Conservation (phyloP, 129 eudicot species). For the Flaveria ramosissima region DNA sequence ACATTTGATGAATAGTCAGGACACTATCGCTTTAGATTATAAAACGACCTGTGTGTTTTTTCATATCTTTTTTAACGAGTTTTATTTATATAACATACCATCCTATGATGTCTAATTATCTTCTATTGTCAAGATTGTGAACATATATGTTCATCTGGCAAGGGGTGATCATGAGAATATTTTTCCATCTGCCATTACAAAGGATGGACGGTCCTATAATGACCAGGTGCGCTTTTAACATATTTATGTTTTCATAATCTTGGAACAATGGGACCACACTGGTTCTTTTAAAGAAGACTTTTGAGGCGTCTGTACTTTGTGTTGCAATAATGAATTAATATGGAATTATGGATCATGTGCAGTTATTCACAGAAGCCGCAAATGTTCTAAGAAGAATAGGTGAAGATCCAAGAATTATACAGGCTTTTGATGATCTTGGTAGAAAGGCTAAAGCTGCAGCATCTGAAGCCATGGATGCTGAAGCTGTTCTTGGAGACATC, state of each 20-base stretch:
- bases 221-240: slow-evolving; percentile 67
- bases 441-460: slow-evolving; percentile 84
- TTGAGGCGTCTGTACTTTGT: neutral
- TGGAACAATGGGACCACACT: neutral
- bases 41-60: neutral
- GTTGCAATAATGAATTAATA: neutral
- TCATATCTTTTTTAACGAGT: neutral
- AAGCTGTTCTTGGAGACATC: slow-evolving; percentile 90
- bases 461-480: slow-evolving; percentile 91
- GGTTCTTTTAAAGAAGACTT: neutral
- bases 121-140: slow-evolving; percentile 67
- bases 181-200: slow-evolving; percentile 85
- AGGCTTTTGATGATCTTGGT: slow-evolving; percentile 85
- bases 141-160: slow-evolving; percentile 84
- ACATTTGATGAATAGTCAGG: neutral
- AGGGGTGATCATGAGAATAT: slow-evolving; percentile 77
- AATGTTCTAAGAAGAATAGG: slow-evolving; percentile 76
- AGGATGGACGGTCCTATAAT: slow-evolving; percentile 93
- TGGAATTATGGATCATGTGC: slow-evolving; percentile 24
- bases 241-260: neutral
- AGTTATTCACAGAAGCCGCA: slow-evolving; percentile 91
- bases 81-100: neutral
- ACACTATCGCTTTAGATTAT: neutral
- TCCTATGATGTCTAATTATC: neutral
- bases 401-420: slow-evolving; percentile 76